Evolutionary conservation across 1,284 basidiomycete species (phyloP).

Genomic region (Marasmius fiardii): DNA sequence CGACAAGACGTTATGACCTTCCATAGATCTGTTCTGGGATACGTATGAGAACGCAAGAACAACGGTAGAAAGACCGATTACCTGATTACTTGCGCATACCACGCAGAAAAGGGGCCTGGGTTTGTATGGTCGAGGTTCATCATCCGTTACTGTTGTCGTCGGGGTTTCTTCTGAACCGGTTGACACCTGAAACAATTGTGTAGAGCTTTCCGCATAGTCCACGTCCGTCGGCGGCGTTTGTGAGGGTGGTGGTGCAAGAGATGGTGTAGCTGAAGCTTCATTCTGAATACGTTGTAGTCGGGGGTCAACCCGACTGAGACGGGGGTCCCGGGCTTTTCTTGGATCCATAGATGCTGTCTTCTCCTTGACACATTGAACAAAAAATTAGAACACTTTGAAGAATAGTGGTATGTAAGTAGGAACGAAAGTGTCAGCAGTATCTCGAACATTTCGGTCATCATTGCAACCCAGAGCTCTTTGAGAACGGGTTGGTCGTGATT

Average conservation of each 20-base stretch:
- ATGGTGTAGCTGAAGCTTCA: conserved; percentile 24
- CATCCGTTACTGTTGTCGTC: neutral
- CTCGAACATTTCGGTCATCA: conserved; percentile 81
- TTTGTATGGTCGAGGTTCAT: conserved; percentile 39
- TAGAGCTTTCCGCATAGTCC: neutral
- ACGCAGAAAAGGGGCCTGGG: conserved; percentile 88
- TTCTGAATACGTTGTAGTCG: conserved; percentile 54
- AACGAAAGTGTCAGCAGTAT: conserved; percentile 75
- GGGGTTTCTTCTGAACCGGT: neutral
- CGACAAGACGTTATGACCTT: conserved; percentile 91
- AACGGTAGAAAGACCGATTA: conserved; percentile 32
- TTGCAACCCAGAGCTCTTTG: conserved; percentile 49
- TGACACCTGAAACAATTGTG: neutral
- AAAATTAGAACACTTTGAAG: conserved; percentile 7
- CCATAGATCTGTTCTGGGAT: conserved; percentile 97
- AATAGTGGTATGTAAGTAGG: conserved; percentile 7
- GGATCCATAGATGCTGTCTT: conserved; percentile 58
- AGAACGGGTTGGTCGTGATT: conserved; percentile 67
- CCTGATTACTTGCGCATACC: conserved; percentile 97
- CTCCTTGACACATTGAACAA: neutral
- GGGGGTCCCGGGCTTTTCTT: conserved; percentile 73
- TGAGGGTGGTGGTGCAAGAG: conserved; percentile 9
- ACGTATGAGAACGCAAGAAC: conserved; percentile 14
- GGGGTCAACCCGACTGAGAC: conserved; percentile 65
- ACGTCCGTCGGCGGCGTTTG: conserved; percentile 1